Evolutionary conservation across 306 rosid species (phyloP).

Genomic region (Adenanthera pavonina): DNA sequence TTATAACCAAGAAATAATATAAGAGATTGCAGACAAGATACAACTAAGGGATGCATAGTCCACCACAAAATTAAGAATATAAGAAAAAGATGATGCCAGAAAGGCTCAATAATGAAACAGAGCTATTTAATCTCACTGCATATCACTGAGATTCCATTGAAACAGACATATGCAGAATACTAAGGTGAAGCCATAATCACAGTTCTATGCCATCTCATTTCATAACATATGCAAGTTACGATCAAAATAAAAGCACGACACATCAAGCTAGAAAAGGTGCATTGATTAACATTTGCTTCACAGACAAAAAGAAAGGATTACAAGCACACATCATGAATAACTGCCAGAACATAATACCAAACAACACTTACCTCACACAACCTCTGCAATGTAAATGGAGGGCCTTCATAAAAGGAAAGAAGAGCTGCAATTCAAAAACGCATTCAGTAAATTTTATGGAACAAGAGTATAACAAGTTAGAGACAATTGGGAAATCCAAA

Average conservation of each 20-base stretch:
- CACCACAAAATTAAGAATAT: background rate
- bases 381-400: slow-evolving; percentile 96
- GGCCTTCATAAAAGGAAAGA: slow-evolving; percentile 78
- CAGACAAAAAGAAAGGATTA: background rate
- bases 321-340: background rate
- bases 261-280: background rate
- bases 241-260: background rate
- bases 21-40: background rate
- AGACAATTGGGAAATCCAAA: slow-evolving; percentile 8
- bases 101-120: background rate
- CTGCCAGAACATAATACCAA: slow-evolving; percentile 19
- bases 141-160: background rate
- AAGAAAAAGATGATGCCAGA: background rate
- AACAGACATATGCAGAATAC: background rate
- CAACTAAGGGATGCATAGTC: background rate
- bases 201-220: background rate
- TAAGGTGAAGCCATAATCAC: background rate
- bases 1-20: background rate
- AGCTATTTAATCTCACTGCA: background rate
- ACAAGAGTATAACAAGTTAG: slow-evolving; percentile 15
- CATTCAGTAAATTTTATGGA: slow-evolving; percentile 22
- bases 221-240: background rate
- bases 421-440: slow-evolving; percentile 68
- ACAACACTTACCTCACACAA: slow-evolving; percentile 73
- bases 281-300: background rate